These are phyloP conservation scores for Macrolepiota dolichaula DNA, from an alignment of 768 basidiomycete species.

Conservation along the genomic window DNA sequence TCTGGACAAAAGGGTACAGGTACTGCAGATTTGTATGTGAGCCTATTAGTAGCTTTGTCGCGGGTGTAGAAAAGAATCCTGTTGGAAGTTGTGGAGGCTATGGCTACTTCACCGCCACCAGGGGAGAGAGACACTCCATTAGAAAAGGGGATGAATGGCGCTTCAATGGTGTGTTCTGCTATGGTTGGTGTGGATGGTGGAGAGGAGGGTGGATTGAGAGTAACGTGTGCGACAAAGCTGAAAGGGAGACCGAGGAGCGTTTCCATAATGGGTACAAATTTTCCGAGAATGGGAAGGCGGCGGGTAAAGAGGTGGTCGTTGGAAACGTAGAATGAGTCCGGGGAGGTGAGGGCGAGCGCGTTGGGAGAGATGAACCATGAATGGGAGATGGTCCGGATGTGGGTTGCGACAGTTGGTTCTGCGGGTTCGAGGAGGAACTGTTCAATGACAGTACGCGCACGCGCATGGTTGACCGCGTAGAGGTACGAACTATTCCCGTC, in stretches of 20 bases:
- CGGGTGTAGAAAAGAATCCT: conserved; percentile 52
- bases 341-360: conserved; percentile 60
- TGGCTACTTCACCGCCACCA: conserved; percentile 44
- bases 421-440: conserved; percentile 56
- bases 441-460: conserved; percentile 58
- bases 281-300: conserved; percentile 52
- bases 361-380: conserved; percentile 65
- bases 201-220: conserved; percentile 29
- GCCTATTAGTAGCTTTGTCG: conserved; percentile 37
- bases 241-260: conserved; percentile 54
- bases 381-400: conserved; percentile 60
- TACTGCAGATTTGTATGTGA: conserved; percentile 34
- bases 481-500: conserved; percentile 49
- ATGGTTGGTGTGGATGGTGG: conserved; percentile 22
- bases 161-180: conserved; percentile 34
- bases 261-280: conserved; percentile 51
- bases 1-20: conserved; percentile 59
- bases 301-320: conserved; percentile 73
- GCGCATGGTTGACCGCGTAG: conserved; percentile 70
- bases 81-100: conserved; percentile 50
- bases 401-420: conserved; percentile 37
- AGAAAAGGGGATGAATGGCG: conserved; percentile 55
- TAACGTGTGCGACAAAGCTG: conserved; percentile 56
- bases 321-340: conserved; percentile 66
- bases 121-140: conserved; percentile 68